Percentiles rank a stretch among this genome's conserved stretches.
These are phyloP conservation scores for Lactarius pseudohatsudake DNA, from an alignment of 768 basidiomycete genomes.

Conservation along the genomic window DNA sequence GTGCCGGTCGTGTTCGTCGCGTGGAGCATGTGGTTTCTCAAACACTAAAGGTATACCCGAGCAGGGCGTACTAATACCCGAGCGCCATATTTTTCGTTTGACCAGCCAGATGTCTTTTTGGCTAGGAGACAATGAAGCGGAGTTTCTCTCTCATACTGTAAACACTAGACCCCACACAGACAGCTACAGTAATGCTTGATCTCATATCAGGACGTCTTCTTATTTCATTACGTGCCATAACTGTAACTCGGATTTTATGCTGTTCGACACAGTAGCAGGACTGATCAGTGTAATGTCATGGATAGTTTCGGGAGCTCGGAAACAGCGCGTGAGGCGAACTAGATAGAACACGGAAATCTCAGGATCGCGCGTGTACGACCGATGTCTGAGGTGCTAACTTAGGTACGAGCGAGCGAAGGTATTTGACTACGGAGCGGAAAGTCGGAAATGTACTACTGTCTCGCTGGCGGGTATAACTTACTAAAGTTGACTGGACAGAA, in stretches of 20 bases:
- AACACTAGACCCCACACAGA: neutral
- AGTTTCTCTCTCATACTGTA: neutral
- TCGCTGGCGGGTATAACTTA: no score
- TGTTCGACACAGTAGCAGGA: neutral
- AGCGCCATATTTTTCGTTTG: neutral
- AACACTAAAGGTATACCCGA: neutral
- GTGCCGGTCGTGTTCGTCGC: conserved; percentile 44
- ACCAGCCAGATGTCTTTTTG: neutral
- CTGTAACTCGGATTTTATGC: neutral
- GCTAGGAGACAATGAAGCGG: neutral
- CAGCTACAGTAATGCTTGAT: neutral
- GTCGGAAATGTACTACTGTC: no score
- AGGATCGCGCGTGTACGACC: no score
- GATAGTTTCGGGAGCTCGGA: no score
- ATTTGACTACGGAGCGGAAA: no score
- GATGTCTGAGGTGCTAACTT: no score
- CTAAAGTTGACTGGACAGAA: no score
- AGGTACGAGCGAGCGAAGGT: no score
- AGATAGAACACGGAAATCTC: no score
- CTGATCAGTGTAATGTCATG: no score
- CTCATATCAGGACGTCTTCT: neutral
- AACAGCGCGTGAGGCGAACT: no score
- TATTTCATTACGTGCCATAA: neutral
- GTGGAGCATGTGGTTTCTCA: conserved; percentile 30
- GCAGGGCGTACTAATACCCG: neutral